These are phyloP conservation scores for Pseudocercospora vitis DNA, from an alignment of 2,329 filamentous ascomycete genomes.

Conservation along the genomic window DNA sequence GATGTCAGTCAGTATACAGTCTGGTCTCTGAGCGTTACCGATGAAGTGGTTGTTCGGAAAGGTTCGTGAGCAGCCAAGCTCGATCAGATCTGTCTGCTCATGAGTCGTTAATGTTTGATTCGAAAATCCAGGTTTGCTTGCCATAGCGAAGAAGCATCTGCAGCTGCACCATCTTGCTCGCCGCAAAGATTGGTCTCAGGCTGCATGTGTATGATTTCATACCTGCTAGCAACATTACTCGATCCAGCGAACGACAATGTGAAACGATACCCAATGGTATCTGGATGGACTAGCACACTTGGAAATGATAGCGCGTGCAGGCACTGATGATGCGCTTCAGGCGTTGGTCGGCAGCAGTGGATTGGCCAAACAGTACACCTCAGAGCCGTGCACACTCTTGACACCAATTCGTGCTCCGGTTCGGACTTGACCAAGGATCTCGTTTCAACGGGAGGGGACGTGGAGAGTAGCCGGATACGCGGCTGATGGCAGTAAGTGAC, in stretches of 20 bases:
- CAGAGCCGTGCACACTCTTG: too few relatives aligned
- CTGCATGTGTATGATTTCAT: background rate
- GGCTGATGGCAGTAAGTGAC: too few relatives aligned
- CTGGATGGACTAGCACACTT: too few relatives aligned
- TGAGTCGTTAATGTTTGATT: background rate
- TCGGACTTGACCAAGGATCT: too few relatives aligned
- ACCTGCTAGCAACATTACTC: background rate
- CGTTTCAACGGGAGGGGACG: too few relatives aligned
- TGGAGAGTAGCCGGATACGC: too few relatives aligned
- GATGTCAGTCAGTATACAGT: slow-evolving; percentile 6
- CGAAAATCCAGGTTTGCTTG: background rate
- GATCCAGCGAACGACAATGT: background rate
- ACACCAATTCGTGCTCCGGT: too few relatives aligned
- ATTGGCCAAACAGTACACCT: too few relatives aligned
- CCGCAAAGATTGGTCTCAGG: slow-evolving; percentile 7
- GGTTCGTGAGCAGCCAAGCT: background rate
- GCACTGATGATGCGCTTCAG: background rate
- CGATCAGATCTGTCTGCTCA: background rate
- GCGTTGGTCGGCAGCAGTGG: too few relatives aligned
- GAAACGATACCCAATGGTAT: too few relatives aligned
- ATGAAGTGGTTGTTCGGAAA: background rate
- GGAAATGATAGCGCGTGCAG: background rate
- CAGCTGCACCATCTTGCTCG: slow-evolving; percentile 4
- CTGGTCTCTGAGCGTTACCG: background rate
- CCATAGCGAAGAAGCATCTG: slow-evolving; percentile 10